Evolutionary conservation across 2,329 filamentous ascomycete species (phyloP), one percentile per base, ranked within the genome.

Genomic region (Claviceps sp.): DNA sequence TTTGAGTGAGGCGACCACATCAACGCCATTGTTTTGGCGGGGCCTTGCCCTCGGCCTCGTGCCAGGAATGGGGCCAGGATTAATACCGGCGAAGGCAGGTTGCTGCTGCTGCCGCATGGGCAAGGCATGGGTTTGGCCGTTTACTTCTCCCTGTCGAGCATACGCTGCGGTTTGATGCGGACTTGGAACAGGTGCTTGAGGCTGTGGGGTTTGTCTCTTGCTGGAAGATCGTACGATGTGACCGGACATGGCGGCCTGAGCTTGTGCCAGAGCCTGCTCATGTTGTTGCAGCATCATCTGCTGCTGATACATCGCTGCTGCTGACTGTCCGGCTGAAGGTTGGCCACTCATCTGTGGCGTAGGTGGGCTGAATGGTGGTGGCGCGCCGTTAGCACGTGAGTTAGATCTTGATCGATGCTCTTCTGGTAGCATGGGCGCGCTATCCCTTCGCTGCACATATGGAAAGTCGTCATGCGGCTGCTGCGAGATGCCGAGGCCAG

Each of bases 1-100:
- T 66, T 89, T 88, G 50, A 98, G 76, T 17, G 87, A 83, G 19
- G 82, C 80, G 41, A 94, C 78, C 52, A 98, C 87, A 63, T 98
- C 91, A 52, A 88, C 77, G 46, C 79, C 82, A 58, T 81, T 87
- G 65, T 85, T 94, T 64, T 90, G 87, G 47, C 89, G 82, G 42
- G 82, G 75, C 51, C 89, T 79, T 60, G 90, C 87, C 55, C 90
- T 81, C 19, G 87, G 85, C 50, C 90, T 76, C 16, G 85, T 75
- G 43, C 70, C 70, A 57, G 82, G 73, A 17, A 65, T 68, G 8
- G 62, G 68, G 38, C 67, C 65, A 22, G 30, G 30, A 34, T 34
- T 34, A 4, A 34, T 34, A 34, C 30, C 30, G 10, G 30, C 30
- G 30, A 55, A 58, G 22, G 56, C 64, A 54, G 59, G 67, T 43